phyloP scores from a whole-genome alignment of 192 early-diverging fungal species.

The Glomus cerebriforme region DNA sequence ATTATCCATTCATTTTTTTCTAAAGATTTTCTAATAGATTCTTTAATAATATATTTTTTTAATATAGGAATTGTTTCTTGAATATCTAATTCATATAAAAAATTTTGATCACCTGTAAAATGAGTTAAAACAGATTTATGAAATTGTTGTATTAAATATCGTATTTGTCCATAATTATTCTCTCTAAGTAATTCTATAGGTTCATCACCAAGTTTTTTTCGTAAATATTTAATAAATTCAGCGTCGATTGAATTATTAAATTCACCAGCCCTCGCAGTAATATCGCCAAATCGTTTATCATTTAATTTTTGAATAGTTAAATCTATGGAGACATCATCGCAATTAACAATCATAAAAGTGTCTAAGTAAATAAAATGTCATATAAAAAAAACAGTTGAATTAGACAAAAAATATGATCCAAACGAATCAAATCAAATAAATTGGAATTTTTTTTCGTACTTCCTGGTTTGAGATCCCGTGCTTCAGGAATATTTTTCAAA shows the following conservation, averaged over 20 bases:
- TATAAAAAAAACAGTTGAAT: too few relatives aligned
- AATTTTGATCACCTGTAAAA: not conserved
- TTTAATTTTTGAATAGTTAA: constrained; percentile 32
- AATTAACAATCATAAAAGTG: constrained; percentile 48
- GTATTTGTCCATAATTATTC: constrained; percentile 27
- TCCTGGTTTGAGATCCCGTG: not conserved
- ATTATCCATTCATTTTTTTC: constrained; percentile 48
- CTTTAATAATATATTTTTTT: not conserved
- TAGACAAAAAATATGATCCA: not conserved
- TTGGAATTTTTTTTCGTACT: not conserved
- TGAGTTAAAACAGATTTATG: not conserved
- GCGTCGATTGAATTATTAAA: constrained; percentile 45
- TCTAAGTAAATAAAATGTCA: not conserved
- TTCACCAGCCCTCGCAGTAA: constrained; percentile 28
- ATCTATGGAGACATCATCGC: constrained; percentile 48
- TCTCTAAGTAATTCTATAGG: constrained; percentile 37
- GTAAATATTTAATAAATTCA: constrained; percentile 45
- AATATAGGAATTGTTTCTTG: not conserved
- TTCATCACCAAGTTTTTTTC: constrained; percentile 45
- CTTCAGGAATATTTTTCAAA: not conserved
- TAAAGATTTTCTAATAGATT: constrained; percentile 33
- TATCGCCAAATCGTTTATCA: constrained; percentile 35
- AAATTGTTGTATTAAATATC: not conserved
- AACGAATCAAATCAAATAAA: too few relatives aligned
- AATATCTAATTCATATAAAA: not conserved